phyloP scores from a whole-genome alignment of 768 basidiomycete genomes.

The Pisolithus albus region DNA sequence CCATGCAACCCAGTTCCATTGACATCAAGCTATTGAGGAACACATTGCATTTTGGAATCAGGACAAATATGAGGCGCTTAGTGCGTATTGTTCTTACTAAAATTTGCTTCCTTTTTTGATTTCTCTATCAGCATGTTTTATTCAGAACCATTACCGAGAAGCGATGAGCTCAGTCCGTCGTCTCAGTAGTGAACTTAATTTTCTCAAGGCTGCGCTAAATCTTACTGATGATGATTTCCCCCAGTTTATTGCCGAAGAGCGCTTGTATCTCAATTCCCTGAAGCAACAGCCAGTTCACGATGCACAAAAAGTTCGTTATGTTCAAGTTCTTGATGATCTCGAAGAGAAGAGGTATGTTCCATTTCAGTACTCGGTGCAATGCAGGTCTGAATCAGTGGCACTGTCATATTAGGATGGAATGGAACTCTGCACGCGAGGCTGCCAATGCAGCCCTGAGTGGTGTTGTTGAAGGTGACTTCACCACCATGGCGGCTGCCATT shows the following conservation, averaged over 20 bases:
- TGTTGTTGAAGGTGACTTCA: background rate
- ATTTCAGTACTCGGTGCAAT: no score
- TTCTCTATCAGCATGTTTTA: background rate
- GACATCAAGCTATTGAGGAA: no score
- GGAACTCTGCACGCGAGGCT: no score
- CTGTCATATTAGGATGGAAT: no score
- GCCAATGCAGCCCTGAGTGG: background rate
- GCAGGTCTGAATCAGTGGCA: no score
- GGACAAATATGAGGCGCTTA: background rate
- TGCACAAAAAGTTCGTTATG: background rate
- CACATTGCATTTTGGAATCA: no score
- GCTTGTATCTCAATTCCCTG: no score
- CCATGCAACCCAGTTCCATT: background rate
- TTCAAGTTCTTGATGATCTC: background rate
- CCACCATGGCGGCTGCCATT: background rate
- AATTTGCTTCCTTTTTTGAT: background rate
- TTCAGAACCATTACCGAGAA: slow-evolving; percentile 3
- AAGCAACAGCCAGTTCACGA: background rate
- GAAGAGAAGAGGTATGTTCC: background rate
- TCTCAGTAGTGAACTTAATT: background rate
- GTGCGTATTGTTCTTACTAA: no score
- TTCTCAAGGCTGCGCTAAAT: no score
- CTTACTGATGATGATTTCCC: no score
- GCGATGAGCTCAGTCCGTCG: background rate
- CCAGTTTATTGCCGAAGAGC: no score